Percentiles rank a stretch among this genome's conserved stretches.
Conservation (phyloP, 352 stramenopile genomes). For the Plasmopara muralis region DNA sequence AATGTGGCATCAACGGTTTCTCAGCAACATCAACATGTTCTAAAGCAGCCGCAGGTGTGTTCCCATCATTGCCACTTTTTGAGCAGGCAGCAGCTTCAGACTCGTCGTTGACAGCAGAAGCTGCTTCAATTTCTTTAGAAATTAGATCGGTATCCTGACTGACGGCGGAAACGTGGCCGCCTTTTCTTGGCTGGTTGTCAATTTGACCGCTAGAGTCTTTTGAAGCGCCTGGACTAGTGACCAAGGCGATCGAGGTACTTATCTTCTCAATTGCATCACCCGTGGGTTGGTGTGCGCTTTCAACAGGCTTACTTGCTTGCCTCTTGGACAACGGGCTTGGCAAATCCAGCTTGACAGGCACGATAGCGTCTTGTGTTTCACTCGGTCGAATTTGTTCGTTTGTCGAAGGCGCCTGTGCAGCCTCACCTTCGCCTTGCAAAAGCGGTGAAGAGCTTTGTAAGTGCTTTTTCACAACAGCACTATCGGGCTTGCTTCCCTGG, state of each 20-base stretch:
- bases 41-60: not conserved
- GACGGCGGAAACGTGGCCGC: no score
- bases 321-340: not conserved
- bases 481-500: constrained; percentile 8
- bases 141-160: no score
- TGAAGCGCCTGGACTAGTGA: constrained; percentile 1
- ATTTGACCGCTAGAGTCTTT: not conserved
- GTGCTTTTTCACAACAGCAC: not conserved
- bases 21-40: not conserved
- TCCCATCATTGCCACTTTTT: constrained; percentile 4
- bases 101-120: not conserved
- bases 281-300: not conserved
- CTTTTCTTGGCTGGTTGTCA: no score
- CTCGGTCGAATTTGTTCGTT: constrained; percentile 7
- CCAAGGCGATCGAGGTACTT: not conserved
- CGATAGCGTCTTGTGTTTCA: not conserved
- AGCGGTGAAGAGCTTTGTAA: not conserved
- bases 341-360: not conserved
- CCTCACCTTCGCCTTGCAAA: constrained; percentile 4
- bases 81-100: constrained; percentile 2
- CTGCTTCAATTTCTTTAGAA: no score
- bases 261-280: not conserved
- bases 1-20: not conserved
- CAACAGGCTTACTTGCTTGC: not conserved
- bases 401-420: not conserved